Evolutionary conservation across 306 rosid genomes (phyloP).

Genomic region (Morella rubra): DNA sequence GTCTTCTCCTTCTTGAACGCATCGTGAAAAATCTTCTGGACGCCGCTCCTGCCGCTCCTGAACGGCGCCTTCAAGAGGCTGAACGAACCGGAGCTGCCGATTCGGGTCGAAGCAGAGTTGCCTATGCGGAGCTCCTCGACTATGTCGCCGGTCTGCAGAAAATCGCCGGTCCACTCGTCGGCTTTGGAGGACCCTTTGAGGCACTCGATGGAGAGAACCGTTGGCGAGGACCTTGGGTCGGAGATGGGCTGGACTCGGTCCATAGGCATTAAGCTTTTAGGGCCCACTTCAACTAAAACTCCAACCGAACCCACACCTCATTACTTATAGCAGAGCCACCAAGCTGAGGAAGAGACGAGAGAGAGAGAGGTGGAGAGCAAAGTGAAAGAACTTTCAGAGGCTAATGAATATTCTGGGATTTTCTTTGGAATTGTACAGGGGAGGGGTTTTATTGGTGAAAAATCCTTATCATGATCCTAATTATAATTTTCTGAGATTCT

Average conservation of each 20-base stretch:
- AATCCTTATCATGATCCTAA: no score
- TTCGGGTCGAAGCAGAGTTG: conserved; percentile 10
- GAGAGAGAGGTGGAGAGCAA: neutral
- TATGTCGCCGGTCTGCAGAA: conserved; percentile 85
- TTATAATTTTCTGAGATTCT: no score
- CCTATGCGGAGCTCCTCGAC: conserved; percentile 85
- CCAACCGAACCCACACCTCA: neutral
- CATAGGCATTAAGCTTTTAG: conserved; percentile 52
- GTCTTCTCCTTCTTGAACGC: conserved; percentile 71
- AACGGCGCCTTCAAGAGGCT: conserved; percentile 51
- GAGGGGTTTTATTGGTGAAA: no score
- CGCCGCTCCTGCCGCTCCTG: conserved; percentile 66
- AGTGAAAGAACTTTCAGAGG: neutral
- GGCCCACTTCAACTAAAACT: neutral
- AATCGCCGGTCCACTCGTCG: conserved; percentile 78
- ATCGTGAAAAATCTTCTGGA: conserved; percentile 67
- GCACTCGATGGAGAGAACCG: conserved; percentile 72
- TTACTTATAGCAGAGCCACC: neutral
- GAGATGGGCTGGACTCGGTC: conserved; percentile 60
- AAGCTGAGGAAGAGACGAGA: neutral
- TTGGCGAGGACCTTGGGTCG: conserved; percentile 37
- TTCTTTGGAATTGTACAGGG: no score
- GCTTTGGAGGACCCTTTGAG: conserved; percentile 72
- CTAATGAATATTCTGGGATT: no score
- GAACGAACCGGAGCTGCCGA: conserved; percentile 11